Evolutionary conservation across 108 stramenopile species (phyloP).

Genomic region (Stephanodiscus minutulus): DNA sequence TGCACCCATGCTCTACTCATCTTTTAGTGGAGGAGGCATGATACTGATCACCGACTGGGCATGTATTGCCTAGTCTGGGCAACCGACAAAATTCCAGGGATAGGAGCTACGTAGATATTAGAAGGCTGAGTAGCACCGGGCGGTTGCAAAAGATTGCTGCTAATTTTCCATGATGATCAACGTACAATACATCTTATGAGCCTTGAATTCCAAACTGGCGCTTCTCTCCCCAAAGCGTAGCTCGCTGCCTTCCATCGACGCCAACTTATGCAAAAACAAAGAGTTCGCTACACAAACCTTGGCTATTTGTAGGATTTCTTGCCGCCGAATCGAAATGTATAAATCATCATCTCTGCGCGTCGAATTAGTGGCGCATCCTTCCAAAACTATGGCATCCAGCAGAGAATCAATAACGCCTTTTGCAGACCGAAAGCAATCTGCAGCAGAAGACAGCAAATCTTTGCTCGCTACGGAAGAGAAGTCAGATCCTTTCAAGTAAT

Average conservation of each 20-base stretch:
- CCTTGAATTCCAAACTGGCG: constrained; percentile 48
- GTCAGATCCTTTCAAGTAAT: constrained; percentile 67
- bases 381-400: constrained; percentile 17
- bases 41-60: too few relatives aligned
- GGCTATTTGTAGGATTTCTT: constrained; percentile 50
- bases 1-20: too few relatives aligned
- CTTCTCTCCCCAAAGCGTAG: constrained; percentile 4
- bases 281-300: constrained; percentile 79
- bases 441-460: constrained; percentile 60
- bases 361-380: constrained; percentile 4
- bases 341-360: constrained; percentile 24
- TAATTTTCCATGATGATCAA: constrained; percentile 22
- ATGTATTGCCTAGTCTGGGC: too few relatives aligned
- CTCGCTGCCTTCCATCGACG: constrained; percentile 17
- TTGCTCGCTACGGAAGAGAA: constrained; percentile 50
- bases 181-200: constrained; percentile 60
- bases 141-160: too few relatives aligned
- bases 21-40: too few relatives aligned
- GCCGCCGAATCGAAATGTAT: constrained; percentile 47
- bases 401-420: constrained; percentile 56
- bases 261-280: constrained; percentile 62
- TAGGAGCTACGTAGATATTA: too few relatives aligned
- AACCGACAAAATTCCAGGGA: too few relatives aligned
- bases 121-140: too few relatives aligned
- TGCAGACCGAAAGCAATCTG: constrained; percentile 61